These are phyloP conservation scores for Eutrema salsugineum DNA, from an alignment of 441 rosid species.

Conservation along the genomic window DNA sequence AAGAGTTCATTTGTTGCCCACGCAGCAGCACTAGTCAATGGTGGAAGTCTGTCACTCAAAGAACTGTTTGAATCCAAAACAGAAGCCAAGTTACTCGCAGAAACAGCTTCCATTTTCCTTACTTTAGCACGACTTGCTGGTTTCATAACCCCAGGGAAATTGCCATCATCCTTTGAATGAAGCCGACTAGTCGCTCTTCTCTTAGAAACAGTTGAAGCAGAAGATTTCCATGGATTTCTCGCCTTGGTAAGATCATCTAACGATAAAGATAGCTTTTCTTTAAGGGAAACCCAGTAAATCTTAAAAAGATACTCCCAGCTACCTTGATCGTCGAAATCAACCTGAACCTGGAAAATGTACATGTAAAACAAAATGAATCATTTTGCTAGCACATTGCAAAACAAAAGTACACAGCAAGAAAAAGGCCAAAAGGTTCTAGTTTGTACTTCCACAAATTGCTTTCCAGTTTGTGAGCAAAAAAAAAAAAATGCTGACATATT, in stretches of 20 bases:
- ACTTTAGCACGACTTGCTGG: constrained; percentile 44
- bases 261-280: constrained; percentile 67
- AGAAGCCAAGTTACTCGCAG: constrained; percentile 30
- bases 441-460: not conserved
- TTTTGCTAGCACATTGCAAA: not conserved
- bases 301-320: constrained; percentile 99
- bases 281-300: constrained; percentile 84
- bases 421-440: not conserved
- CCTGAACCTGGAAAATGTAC: constrained; percentile 64
- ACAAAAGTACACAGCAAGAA: not conserved
- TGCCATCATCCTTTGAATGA: constrained; percentile 31
- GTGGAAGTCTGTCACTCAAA: constrained; percentile 31
- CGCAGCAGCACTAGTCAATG: constrained; percentile 37
- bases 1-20: constrained; percentile 94
- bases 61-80: constrained; percentile 23
- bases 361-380: not conserved
- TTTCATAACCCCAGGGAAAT: constrained; percentile 38
- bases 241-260: constrained; percentile 63
- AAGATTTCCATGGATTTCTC: constrained; percentile 69
- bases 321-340: constrained; percentile 92
- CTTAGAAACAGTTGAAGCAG: constrained; percentile 56
- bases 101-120: constrained; percentile 46
- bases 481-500: not conserved
- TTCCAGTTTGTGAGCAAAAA: not conserved
- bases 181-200: constrained; percentile 21